These are phyloP conservation scores for Globisporangium alternatum DNA, from an alignment of 352 stramenopile species.

Conservation along the genomic window DNA sequence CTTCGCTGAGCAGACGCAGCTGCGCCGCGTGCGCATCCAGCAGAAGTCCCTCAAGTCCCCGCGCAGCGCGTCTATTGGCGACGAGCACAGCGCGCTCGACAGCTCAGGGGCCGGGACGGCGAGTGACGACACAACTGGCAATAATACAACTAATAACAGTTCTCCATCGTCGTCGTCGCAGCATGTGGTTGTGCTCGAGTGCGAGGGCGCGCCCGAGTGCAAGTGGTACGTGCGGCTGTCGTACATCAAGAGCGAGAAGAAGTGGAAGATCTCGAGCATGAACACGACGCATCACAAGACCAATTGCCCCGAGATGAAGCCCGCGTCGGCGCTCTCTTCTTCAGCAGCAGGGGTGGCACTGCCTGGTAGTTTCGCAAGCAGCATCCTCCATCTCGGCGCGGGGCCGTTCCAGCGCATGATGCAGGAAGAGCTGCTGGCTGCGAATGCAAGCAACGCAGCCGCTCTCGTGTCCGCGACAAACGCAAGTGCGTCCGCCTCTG, in stretches of 20 bases:
- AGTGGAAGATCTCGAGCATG: conserved; percentile 77
- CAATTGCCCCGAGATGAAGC: conserved; percentile 36
- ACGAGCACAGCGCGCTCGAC: conserved; percentile 10
- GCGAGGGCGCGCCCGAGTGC: conserved; percentile 57
- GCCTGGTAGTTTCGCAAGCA: not conserved
- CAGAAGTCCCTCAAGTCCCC: conserved; percentile 20
- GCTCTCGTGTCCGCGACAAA: conserved; percentile 4
- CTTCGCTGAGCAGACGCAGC: conserved; percentile 54
- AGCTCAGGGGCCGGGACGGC: not conserved
- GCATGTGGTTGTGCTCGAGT: conserved; percentile 61
- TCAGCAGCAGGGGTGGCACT: not conserved
- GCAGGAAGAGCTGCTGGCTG: conserved; percentile 20
- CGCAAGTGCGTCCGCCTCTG: not conserved
- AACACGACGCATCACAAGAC: conserved; percentile 60
- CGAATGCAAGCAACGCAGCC: conserved; percentile 3
- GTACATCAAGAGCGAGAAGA: conserved; percentile 60
- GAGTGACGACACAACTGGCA: not conserved
- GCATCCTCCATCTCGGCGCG: not conserved
- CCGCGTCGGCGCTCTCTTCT: not conserved
- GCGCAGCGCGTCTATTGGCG: conserved; percentile 4
- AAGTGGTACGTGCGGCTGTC: conserved; percentile 75
- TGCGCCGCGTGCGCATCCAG: conserved; percentile 50
- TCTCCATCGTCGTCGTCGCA: conserved; percentile 1
- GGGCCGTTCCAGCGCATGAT: conserved; percentile 35
- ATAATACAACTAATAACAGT: not conserved